Conservation (phyloP, 2,329 filamentous ascomycete genomes). For the Penicillium sp. region DNA sequence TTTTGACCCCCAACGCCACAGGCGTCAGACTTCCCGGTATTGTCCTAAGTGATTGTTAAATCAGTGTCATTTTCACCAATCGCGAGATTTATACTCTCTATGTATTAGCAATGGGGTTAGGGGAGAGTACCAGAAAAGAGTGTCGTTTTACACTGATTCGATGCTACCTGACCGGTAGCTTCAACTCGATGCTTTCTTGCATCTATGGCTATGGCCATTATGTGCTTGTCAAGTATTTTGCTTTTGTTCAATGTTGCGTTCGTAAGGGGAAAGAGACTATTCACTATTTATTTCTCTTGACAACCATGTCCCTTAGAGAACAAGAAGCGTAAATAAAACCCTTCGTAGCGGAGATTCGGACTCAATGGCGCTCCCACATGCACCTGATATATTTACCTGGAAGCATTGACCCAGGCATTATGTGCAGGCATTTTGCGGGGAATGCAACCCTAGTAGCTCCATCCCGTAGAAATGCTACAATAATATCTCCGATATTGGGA, state of each 20-base stretch:
- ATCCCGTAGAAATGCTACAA: neutral
- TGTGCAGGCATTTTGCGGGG: neutral
- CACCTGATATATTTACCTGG: neutral
- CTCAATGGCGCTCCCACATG: neutral
- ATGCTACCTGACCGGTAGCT: neutral
- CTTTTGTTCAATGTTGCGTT: neutral
- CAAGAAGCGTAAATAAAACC: neutral
- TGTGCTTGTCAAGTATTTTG: neutral
- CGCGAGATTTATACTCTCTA: neutral
- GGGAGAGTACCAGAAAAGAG: neutral
- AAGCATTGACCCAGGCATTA: neutral
- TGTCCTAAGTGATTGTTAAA: neutral
- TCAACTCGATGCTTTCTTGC: neutral
- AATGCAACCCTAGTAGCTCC: neutral
- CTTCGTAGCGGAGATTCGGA: no score
- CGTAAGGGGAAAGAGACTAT: neutral
- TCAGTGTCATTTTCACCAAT: neutral
- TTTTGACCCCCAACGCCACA: neutral
- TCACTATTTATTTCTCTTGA: neutral
- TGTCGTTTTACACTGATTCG: neutral
- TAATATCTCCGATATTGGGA: neutral
- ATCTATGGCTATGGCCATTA: neutral
- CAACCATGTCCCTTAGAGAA: no score
- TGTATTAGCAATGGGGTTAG: neutral
- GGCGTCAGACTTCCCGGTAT: neutral